phyloP scores from a whole-genome alignment of 164 flowering plant genomes.

The Aristolochia fimbriata region DNA sequence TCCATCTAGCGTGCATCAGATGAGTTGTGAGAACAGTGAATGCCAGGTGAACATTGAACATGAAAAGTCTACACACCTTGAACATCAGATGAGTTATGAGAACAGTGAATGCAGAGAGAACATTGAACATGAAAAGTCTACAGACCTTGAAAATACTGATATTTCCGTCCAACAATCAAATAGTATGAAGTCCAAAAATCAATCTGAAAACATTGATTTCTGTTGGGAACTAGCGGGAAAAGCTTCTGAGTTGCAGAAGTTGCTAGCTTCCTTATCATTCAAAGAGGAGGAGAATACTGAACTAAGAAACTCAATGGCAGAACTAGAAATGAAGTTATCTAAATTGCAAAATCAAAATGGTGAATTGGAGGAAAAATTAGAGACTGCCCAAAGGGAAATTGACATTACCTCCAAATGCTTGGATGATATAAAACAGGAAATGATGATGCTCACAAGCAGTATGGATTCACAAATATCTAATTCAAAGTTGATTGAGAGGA shows the following conservation, averaged over 20 bases:
- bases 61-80: no score
- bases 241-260: constrained; percentile 20
- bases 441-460: constrained; percentile 28
- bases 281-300: constrained; percentile 36
- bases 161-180: constrained; percentile 22
- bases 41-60: constrained; percentile 12
- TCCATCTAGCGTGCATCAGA: no score
- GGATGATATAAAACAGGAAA: constrained; percentile 40
- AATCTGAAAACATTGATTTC: constrained; percentile 18
- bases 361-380: constrained; percentile 32
- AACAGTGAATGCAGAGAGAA: constrained; percentile 13
- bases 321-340: constrained; percentile 30
- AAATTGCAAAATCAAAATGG: constrained; percentile 36
- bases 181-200: constrained; percentile 17
- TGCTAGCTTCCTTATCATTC: constrained; percentile 20
- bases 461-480: constrained; percentile 44
- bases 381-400: constrained; percentile 25
- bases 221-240: constrained; percentile 19
- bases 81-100: constrained; percentile 3
- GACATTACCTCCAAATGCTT: constrained; percentile 29
- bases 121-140: constrained; percentile 8
- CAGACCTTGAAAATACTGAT: constrained; percentile 10
- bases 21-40: constrained; percentile 11
- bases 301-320: constrained; percentile 17
- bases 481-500: constrained; percentile 41